Evolutionary conservation across 2,329 filamentous ascomycete genomes (phyloP), one percentile per base, ranked within the genome.

Genomic region (Dactylonectria estremocensis): DNA sequence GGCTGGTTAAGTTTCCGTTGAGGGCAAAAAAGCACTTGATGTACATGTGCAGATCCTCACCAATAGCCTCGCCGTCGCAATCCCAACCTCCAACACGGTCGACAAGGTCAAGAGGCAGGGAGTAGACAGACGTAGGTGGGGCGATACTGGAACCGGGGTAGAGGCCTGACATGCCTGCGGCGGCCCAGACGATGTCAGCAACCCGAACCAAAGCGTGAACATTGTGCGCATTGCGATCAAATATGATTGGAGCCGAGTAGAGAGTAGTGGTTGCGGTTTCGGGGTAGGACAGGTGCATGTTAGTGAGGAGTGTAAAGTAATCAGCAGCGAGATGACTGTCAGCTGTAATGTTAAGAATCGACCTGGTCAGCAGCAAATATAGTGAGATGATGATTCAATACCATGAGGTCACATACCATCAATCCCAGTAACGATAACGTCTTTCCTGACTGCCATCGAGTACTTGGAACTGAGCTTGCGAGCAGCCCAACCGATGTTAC

Each of bases 41-140:
- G 76, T 92, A 92, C 92, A 93, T 93, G 82, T 94, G 92, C 75
- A 93, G 80, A 76, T 93, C 92, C 79, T 94, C 92, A 49, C 92
- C 92, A 72, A 94, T 93, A 20, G 92, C 91, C 68, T 92, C 91
- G 1, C 88, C 85, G 58, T 89, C 90, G 61, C 88, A 88, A 76
- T 93, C 92, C 92, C 91, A 94, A 28, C 92, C 92, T 10, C 90
- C 90, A 33, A 93, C 91, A 31, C 88, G 86, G 73, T 93, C 91
- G 46, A 91, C 87, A 16, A 94, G 81, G 52, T 88, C 85, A 46
- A 94, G 85, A 1, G 91, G 89, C 0, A 93, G 79, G 5, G 91
- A 93, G 76, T 93, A 94, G 37, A 93, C 92, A 0, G 92, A 93
- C 0, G 91, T 93, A 2, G 92, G 92, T 13, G 92, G 92, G 16